phyloP scores from a whole-genome alignment of 176 grass and related monocot genomes.

The Chrysopogon serrulatus region DNA sequence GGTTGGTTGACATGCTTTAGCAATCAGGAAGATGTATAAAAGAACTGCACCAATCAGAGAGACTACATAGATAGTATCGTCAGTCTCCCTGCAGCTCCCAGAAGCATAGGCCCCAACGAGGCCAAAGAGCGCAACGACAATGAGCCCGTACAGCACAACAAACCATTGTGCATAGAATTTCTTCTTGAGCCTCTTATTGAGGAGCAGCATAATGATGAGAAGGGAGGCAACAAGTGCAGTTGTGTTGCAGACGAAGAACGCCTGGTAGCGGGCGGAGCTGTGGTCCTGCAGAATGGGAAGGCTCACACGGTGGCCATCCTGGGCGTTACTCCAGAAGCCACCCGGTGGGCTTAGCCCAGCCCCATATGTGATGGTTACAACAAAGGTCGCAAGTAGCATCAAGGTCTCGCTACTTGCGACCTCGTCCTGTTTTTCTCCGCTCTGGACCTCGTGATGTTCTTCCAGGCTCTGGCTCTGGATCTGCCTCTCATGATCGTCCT shows the following conservation, averaged over 20 bases:
- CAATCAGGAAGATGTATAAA: conserved; percentile 18
- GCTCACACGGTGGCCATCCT: neutral
- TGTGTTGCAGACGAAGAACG: conserved; percentile 37
- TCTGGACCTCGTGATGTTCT: too few species aligned
- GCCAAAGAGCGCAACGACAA: neutral
- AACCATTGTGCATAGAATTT: neutral
- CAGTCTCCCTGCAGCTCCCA: conserved; percentile 17
- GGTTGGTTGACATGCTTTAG: neutral
- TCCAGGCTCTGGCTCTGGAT: too few species aligned
- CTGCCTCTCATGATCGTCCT: too few species aligned
- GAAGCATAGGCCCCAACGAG: conserved; percentile 27
- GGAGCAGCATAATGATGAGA: conserved; percentile 19
- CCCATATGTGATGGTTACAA: conserved; percentile 6
- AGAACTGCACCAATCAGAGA: conserved; percentile 7
- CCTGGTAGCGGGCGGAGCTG: neutral
- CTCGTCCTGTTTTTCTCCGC: too few species aligned
- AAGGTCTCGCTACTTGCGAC: neutral
- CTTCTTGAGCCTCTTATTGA: neutral
- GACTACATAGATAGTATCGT: conserved; percentile 9
- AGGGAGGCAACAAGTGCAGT: neutral
- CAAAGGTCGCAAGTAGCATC: conserved; percentile 14
- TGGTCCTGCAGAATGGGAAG: neutral
- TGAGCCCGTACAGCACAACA: neutral
- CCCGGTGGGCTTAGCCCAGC: conserved; percentile 26
- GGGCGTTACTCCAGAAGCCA: neutral